Percentiles rank a stretch among this genome's conserved stretches.
phyloP scores from a whole-genome alignment of 495 filamentous ascomycete genomes.

The Oidiodendron maius region DNA sequence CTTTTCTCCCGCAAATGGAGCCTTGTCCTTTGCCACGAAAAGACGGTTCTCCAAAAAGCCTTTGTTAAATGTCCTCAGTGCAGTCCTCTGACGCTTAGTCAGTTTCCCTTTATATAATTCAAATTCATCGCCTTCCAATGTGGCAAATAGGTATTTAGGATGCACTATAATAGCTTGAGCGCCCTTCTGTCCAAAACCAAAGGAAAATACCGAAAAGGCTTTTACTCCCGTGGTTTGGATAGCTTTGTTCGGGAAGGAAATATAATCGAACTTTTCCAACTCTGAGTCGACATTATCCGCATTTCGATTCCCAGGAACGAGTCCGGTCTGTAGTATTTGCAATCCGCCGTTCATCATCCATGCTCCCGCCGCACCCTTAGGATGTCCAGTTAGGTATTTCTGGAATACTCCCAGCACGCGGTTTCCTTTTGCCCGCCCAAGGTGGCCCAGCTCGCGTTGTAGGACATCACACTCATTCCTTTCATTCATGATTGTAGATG shows the following conservation, averaged over 20 bases:
- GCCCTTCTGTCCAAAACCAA: conserved; percentile 98
- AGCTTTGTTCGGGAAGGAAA: conserved; percentile 84
- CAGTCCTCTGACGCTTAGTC: conserved; percentile 84
- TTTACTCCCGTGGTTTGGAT: conserved; percentile 96
- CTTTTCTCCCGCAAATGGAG: background rate
- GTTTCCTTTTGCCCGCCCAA: conserved; percentile 89
- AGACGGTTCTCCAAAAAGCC: conserved; percentile 90
- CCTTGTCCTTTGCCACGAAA: conserved; percentile 53
- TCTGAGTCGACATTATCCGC: conserved; percentile 92
- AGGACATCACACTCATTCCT: conserved; percentile 98
- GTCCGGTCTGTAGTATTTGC: conserved; percentile 82
- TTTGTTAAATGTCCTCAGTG: conserved; percentile 92
- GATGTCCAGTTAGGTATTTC: conserved; percentile 96
- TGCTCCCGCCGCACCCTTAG: conserved; percentile 95
- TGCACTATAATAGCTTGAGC: conserved; percentile 93
- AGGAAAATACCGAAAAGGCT: conserved; percentile 94
- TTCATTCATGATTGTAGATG: conserved; percentile 96
- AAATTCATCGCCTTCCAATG: conserved; percentile 75
- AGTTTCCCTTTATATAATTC: conserved; percentile 77
- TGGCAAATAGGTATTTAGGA: conserved; percentile 87
- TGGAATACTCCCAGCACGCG: conserved; percentile 94
- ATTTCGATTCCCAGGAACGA: conserved; percentile 94
- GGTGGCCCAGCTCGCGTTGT: conserved; percentile 87
- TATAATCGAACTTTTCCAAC: conserved; percentile 91
- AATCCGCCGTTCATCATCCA: conserved; percentile 99